Percentiles rank a stretch among this genome's conserved stretches.
Conservation (phyloP, 1,284 basidiomycete species). For the Pulveroboletus sp. region DNA sequence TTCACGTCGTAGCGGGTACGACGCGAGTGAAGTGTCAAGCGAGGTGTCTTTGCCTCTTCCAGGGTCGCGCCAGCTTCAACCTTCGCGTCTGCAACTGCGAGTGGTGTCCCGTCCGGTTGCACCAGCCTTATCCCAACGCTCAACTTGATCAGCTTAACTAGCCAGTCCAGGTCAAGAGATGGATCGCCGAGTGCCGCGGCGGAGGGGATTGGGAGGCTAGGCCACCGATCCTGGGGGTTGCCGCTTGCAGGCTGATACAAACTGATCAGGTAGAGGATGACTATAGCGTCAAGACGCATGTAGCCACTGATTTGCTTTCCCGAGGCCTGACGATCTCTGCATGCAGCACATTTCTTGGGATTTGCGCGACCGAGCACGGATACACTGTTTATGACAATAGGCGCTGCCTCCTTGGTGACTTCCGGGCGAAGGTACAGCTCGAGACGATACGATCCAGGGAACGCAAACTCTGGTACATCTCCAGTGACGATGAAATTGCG, state of each 20-base stretch:
- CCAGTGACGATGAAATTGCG: slow-evolving; percentile 12
- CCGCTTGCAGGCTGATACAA: no score
- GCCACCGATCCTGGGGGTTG: no score
- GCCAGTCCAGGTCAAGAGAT: not conserved
- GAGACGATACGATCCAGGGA: slow-evolving; percentile 20
- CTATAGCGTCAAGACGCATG: slow-evolving; percentile 19
- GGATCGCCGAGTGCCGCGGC: not conserved
- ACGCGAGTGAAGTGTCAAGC: slow-evolving; percentile 12
- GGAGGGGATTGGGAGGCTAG: not conserved
- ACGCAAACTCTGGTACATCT: slow-evolving; percentile 22
- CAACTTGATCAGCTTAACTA: slow-evolving; percentile 6
- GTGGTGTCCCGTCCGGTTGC: slow-evolving; percentile 14
- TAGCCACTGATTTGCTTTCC: slow-evolving; percentile 16
- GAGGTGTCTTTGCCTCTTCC: slow-evolving; percentile 2
- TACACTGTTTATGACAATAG: slow-evolving; percentile 15
- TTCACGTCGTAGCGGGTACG: no score
- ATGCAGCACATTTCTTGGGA: slow-evolving; percentile 10
- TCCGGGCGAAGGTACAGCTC: slow-evolving; percentile 18
- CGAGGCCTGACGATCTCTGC: slow-evolving; percentile 9
- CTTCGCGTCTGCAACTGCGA: slow-evolving; percentile 5
- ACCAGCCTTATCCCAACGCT: slow-evolving; percentile 18
- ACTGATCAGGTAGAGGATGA: slow-evolving; percentile 18
- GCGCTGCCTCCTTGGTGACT: not conserved
- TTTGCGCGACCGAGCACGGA: slow-evolving; percentile 16
- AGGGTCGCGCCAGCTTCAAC: not conserved